These are phyloP conservation scores for Trichoderma gracile DNA, from an alignment of 2,329 filamentous ascomycete species.

Conservation along the genomic window DNA sequence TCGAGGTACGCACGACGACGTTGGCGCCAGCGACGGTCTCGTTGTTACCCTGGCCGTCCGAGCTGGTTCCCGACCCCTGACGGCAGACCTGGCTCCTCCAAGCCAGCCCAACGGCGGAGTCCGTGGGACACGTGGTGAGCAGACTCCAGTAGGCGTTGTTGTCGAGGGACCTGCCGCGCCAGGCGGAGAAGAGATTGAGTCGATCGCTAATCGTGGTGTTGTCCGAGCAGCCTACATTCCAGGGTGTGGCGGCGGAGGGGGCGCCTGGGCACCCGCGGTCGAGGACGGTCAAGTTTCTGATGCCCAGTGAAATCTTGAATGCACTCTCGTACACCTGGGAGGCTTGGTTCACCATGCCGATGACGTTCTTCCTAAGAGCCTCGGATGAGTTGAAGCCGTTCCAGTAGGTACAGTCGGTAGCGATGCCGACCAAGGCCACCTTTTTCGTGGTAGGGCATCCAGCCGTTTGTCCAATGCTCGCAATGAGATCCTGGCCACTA, in stretches of 20 bases:
- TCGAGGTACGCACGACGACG: constrained; percentile 79
- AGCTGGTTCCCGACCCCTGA: constrained; percentile 55
- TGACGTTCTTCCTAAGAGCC: constrained; percentile 70
- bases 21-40: constrained; percentile 85
- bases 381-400: constrained; percentile 65
- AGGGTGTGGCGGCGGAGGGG: constrained; percentile 66
- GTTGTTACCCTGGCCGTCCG: constrained; percentile 50
- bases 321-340: constrained; percentile 85
- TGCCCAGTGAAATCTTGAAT: constrained; percentile 92
- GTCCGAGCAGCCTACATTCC: constrained; percentile 76
- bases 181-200: constrained; percentile 82
- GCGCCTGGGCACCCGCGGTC: constrained; percentile 72
- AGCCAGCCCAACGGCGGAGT: constrained; percentile 82
- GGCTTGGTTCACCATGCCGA: constrained; percentile 80
- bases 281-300: constrained; percentile 81
- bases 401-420: constrained; percentile 90
- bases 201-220: constrained; percentile 70
- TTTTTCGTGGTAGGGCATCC: constrained; percentile 90
- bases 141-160: constrained; percentile 92
- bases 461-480: constrained; percentile 75
- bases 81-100: constrained; percentile 90
- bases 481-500: constrained; percentile 69
- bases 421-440: constrained; percentile 87
- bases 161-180: constrained; percentile 78
- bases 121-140: constrained; percentile 78